These are phyloP conservation scores for Mercurialis annua DNA, from an alignment of 345 rosid genomes.

Conservation along the genomic window DNA sequence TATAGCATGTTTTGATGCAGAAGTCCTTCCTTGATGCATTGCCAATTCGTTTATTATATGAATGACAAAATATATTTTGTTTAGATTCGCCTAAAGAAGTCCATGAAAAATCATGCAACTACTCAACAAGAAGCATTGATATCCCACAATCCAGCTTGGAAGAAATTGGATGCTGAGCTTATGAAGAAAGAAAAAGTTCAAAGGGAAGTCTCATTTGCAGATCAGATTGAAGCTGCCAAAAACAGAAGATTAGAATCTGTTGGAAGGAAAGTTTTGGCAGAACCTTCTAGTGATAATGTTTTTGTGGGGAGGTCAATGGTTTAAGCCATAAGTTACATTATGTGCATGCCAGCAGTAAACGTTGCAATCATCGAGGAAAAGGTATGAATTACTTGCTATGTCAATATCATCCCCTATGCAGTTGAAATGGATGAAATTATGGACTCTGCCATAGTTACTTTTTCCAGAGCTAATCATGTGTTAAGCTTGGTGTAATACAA, in stretches of 20 bases:
- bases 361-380: not conserved
- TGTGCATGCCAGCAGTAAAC: not conserved
- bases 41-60: not conserved
- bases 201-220: conserved; percentile 64
- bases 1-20: not conserved
- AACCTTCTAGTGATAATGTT: conserved; percentile 16
- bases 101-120: conserved; percentile 29
- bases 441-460: not conserved
- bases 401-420: not conserved
- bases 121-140: conserved; percentile 25
- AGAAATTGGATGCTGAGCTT: conserved; percentile 55
- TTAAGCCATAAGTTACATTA: not conserved
- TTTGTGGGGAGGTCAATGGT: conserved; percentile 8
- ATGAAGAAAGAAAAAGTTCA: conserved; percentile 49
- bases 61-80: conserved; percentile 11
- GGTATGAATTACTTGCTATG: not conserved
- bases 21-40: not conserved
- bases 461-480: not conserved
- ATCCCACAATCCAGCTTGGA: conserved; percentile 43
- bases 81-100: conserved; percentile 65
- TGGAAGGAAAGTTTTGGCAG: conserved; percentile 21
- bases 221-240: conserved; percentile 76
- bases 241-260: conserved; percentile 37
- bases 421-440: not conserved
- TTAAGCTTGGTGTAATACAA: too few species aligned